Percentiles rank a stretch among this genome's conserved stretches.
These are phyloP conservation scores for Heliamphora pulchella DNA, from an alignment of 179 eudicot genomes.

Conservation along the genomic window DNA sequence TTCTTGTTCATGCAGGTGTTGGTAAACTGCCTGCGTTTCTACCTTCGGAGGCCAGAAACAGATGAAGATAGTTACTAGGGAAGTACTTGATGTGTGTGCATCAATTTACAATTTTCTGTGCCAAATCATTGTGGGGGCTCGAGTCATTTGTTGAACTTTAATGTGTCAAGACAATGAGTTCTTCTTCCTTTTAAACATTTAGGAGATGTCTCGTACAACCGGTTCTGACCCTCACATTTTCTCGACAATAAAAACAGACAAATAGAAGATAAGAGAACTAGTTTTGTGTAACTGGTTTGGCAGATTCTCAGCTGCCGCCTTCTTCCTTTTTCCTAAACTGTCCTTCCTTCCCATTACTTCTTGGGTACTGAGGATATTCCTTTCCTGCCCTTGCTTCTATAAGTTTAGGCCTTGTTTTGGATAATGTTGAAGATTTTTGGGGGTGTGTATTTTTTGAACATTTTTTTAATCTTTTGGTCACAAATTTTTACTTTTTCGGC, in stretches of 20 bases:
- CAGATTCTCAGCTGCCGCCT: too few relatives aligned
- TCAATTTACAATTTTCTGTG: neutral
- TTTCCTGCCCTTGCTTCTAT: neutral
- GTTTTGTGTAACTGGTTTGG: too few relatives aligned
- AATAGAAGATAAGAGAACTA: neutral
- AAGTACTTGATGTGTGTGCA: neutral
- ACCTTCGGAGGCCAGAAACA: constrained; percentile 73
- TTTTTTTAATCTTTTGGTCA: too few relatives aligned
- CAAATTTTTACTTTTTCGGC: too few relatives aligned
- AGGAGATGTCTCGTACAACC: neutral
- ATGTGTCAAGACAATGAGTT: neutral
- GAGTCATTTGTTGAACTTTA: constrained; percentile 1
- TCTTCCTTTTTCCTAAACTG: too few relatives aligned
- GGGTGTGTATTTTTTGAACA: too few relatives aligned
- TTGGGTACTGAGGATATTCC: neutral
- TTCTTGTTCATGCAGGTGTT: constrained; percentile 49
- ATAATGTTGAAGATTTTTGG: too few relatives aligned
- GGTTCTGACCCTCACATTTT: neutral
- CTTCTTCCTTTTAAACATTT: neutral
- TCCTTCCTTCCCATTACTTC: too few relatives aligned
- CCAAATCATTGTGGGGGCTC: constrained; percentile 5
- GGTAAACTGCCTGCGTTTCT: constrained; percentile 75
- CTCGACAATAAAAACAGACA: neutral
- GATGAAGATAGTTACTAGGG: constrained; percentile 78
- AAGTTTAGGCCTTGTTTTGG: neutral